phyloP scores from a whole-genome alignment of 257 asterid species.

The Eucommia ulmoides region DNA sequence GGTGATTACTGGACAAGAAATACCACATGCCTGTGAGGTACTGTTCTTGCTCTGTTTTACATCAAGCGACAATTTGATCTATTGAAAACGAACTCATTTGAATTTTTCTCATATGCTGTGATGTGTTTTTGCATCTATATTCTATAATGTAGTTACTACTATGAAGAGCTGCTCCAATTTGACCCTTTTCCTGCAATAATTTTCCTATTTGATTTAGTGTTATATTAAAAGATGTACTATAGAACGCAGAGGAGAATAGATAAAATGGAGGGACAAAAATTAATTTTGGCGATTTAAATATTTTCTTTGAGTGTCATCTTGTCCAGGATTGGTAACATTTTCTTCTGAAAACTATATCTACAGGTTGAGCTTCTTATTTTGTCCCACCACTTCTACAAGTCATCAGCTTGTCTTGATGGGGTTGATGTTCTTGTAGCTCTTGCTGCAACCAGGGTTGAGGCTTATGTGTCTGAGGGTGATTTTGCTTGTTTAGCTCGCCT shows the following conservation, averaged over 20 bases:
- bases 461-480: slow-evolving; percentile 91
- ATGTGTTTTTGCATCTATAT: too few relatives aligned
- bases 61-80: too few relatives aligned
- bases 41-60: not conserved
- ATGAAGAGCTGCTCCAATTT: too few relatives aligned
- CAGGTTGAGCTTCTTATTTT: slow-evolving; percentile 98
- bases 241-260: too few relatives aligned
- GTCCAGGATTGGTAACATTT: slow-evolving; percentile 1
- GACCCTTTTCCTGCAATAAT: too few relatives aligned
- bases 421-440: slow-evolving; percentile 99
- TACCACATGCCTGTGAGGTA: slow-evolving; percentile 99
- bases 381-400: slow-evolving; percentile 97
- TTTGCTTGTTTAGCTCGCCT: slow-evolving; percentile 95
- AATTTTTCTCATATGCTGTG: too few relatives aligned
- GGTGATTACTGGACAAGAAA: slow-evolving; percentile 95
- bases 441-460: slow-evolving; percentile 94
- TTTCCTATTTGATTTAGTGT: too few relatives aligned
- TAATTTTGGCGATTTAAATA: not conserved
- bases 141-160: too few relatives aligned
- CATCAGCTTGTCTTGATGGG: slow-evolving; percentile 94
- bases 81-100: too few relatives aligned
- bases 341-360: slow-evolving; percentile 13
- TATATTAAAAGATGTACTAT: too few relatives aligned
- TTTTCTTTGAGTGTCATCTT: slow-evolving; percentile 2
- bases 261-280: too few relatives aligned